Percentiles rank a stretch among this genome's conserved stretches.
Evolutionary conservation across 805 yeast species (phyloP).

Genomic region (Maudiozyma bulderi): DNA sequence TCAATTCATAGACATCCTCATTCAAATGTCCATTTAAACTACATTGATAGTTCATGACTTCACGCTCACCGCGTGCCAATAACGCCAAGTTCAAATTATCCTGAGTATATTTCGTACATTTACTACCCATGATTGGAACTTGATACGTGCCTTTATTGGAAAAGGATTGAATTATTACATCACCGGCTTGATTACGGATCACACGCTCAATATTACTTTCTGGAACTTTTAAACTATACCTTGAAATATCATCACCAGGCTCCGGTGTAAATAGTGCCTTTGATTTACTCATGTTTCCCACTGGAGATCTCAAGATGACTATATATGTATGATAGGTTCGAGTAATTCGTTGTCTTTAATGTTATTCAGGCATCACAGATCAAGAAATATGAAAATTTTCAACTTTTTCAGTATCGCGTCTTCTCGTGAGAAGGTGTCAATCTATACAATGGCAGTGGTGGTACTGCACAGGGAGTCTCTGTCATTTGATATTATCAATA

Average conservation of each 20-base stretch:
- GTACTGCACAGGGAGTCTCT: too few species aligned
- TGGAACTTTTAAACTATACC: background rate
- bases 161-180: background rate
- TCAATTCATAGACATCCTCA: conserved; percentile 20
- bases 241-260: background rate
- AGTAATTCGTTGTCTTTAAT: too few species aligned
- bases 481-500: too few species aligned
- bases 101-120: conserved; percentile 10
- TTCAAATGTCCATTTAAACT: conserved; percentile 20
- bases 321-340: too few species aligned
- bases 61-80: conserved; percentile 18
- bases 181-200: background rate
- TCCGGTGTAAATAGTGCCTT: too few species aligned
- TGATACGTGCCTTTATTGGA: background rate
- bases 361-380: too few species aligned
- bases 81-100: conserved; percentile 10
- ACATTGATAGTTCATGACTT: conserved; percentile 13
- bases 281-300: too few species aligned
- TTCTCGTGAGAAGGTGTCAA: too few species aligned
- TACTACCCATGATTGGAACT: conserved; percentile 13
- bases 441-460: too few species aligned
- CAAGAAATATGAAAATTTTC: too few species aligned
- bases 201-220: background rate
- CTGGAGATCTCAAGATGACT: too few species aligned
- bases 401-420: too few species aligned